Percentiles rank a stretch among this genome's conserved stretches.
These are phyloP conservation scores for Lumnitzera littorea DNA, from an alignment of 345 rosid genomes.

Conservation along the genomic window DNA sequence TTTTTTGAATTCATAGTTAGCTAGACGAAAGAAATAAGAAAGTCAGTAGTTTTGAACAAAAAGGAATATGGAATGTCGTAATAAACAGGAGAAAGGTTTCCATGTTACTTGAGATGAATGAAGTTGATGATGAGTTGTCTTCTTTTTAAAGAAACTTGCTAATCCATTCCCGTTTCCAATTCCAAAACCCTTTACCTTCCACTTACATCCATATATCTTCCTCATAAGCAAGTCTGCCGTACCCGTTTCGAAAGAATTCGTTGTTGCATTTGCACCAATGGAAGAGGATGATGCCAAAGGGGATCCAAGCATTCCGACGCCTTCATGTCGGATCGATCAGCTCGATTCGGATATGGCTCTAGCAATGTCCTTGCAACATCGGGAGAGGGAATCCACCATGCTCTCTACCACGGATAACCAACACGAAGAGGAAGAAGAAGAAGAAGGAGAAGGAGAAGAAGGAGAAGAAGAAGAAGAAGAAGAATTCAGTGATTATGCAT, in stretches of 20 bases:
- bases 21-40: background rate
- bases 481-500: slow-evolving; percentile 11
- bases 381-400: slow-evolving; percentile 13
- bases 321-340: slow-evolving; percentile 15
- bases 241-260: no score
- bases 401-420: slow-evolving; percentile 33
- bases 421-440: slow-evolving; percentile 14
- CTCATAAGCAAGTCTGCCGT: no score
- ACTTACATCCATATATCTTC: no score
- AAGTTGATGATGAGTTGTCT: slow-evolving; percentile 17
- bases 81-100: slow-evolving; percentile 4
- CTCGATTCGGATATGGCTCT: slow-evolving; percentile 28
- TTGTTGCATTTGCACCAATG: background rate
- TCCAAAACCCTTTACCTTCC: background rate
- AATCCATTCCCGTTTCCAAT: background rate
- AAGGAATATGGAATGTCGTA: slow-evolving; percentile 18
- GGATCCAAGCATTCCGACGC: slow-evolving; percentile 18
- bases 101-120: slow-evolving; percentile 16
- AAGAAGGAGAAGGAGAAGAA: slow-evolving; percentile 5
- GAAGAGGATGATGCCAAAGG: slow-evolving; percentile 22
- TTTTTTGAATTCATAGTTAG: background rate
- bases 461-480: slow-evolving; percentile 14
- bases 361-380: slow-evolving; percentile 33
- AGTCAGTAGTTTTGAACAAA: background rate
- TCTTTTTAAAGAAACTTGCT: slow-evolving; percentile 16